phyloP scores from a whole-genome alignment of 2,329 filamentous ascomycete species.

The Cyclaneusma minus region DNA sequence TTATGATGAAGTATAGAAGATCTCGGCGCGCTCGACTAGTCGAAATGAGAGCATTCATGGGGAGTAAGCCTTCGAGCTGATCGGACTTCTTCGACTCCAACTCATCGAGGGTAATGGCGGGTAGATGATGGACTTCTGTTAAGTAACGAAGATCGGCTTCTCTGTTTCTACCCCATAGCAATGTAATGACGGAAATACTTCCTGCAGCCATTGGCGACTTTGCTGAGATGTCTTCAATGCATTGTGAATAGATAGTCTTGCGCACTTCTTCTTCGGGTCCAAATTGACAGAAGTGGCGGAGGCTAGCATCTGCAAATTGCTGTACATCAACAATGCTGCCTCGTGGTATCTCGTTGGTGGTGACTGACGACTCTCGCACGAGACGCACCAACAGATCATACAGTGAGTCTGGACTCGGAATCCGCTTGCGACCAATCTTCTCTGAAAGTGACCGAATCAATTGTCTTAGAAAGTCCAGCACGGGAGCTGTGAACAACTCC shows the following conservation, averaged over 20 bases:
- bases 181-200: constrained; percentile 50
- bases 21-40: constrained; percentile 39
- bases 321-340: constrained; percentile 48
- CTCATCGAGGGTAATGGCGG: too few species aligned
- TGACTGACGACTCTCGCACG: constrained; percentile 54
- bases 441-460: constrained; percentile 33
- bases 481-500: constrained; percentile 41
- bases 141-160: constrained; percentile 38
- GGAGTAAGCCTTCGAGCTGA: too few species aligned
- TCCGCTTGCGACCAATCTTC: constrained; percentile 22
- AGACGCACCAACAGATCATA: constrained; percentile 47
- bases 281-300: constrained; percentile 41
- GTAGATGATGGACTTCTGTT: constrained; percentile 44
- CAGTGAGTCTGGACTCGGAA: too few species aligned
- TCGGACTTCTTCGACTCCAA: too few species aligned
- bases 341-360: constrained; percentile 34
- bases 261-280: constrained; percentile 41
- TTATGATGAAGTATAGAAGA: constrained; percentile 41
- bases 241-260: constrained; percentile 46
- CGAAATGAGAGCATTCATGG: constrained; percentile 26
- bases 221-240: constrained; percentile 50
- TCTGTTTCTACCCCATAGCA: constrained; percentile 30
- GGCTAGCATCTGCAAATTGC: constrained; percentile 42
- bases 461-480: constrained; percentile 44
- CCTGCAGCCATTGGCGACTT: constrained; percentile 52